Conservation (phyloP, 345 rosid genomes). For the Boechera stricta region DNA sequence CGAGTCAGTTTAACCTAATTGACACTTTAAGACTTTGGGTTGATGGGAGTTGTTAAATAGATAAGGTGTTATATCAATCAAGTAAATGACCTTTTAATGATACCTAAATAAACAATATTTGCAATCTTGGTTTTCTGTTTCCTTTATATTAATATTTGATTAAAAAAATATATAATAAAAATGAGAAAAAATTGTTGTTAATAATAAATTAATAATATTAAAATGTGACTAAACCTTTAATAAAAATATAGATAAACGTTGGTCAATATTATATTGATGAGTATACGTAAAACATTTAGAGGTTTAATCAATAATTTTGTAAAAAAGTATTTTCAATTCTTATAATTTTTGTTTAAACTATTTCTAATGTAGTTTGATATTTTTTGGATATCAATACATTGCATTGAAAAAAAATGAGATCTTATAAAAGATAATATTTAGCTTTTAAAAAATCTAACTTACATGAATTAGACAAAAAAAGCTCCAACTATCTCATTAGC, state of each 20-base stretch:
- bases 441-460: too few relatives aligned
- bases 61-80: constrained; percentile 43
- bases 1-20: constrained; percentile 48
- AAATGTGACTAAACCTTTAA: background rate
- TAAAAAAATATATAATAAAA: background rate
- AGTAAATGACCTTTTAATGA: constrained; percentile 32
- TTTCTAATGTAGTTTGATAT: background rate
- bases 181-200: background rate
- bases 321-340: background rate
- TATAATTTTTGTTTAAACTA: background rate
- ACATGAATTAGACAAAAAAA: too few relatives aligned
- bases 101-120: constrained; percentile 25
- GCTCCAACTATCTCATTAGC: background rate
- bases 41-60: constrained; percentile 37
- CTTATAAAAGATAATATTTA: too few relatives aligned
- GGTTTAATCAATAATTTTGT: background rate
- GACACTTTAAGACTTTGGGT: constrained; percentile 40
- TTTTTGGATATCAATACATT: too few relatives aligned
- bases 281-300: background rate
- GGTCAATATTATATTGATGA: background rate
- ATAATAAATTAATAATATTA: background rate
- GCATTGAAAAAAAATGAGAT: too few relatives aligned
- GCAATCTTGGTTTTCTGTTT: constrained; percentile 1
- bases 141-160: background rate
- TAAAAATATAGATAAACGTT: background rate